A percentile compares a stretch with the other conserved stretches of the same genome.
phyloP scores from a whole-genome alignment of 2,329 filamentous ascomycete species.

The Fusarium udum region DNA sequence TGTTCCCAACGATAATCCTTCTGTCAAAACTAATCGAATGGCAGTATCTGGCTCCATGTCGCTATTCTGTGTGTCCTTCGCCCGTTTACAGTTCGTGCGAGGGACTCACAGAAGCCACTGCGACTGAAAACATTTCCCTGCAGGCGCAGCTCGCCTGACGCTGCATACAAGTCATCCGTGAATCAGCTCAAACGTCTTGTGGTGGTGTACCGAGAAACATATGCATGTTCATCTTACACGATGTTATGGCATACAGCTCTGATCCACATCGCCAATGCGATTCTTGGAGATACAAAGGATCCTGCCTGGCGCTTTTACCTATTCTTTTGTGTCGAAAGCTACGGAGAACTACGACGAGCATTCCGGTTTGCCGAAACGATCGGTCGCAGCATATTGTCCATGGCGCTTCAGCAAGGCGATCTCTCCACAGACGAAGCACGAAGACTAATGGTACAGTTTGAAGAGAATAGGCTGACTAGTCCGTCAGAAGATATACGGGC shows the following conservation, averaged over 20 bases:
- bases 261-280: constrained; percentile 52
- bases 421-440: constrained; percentile 44
- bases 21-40: neutral
- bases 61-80: constrained; percentile 51
- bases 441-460: constrained; percentile 45
- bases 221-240: constrained; percentile 48
- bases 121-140: constrained; percentile 45
- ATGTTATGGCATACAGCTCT: constrained; percentile 54
- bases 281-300: constrained; percentile 45
- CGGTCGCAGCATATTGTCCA: constrained; percentile 47
- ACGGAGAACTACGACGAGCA: constrained; percentile 47
- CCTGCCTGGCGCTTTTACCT: constrained; percentile 50
- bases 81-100: constrained; percentile 27
- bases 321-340: constrained; percentile 51
- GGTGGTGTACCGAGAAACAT: constrained; percentile 48
- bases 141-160: constrained; percentile 40
- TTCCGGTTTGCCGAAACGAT: constrained; percentile 51
- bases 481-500: constrained; percentile 44
- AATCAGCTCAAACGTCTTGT: constrained; percentile 52
- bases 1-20: neutral
- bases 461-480: constrained; percentile 32
- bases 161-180: constrained; percentile 48
- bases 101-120: neutral
- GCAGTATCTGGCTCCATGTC: constrained; percentile 54
- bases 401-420: constrained; percentile 48